These are phyloP conservation scores for Casuarina equisetifolia DNA, from an alignment of 306 rosid species.

Conservation along the genomic window DNA sequence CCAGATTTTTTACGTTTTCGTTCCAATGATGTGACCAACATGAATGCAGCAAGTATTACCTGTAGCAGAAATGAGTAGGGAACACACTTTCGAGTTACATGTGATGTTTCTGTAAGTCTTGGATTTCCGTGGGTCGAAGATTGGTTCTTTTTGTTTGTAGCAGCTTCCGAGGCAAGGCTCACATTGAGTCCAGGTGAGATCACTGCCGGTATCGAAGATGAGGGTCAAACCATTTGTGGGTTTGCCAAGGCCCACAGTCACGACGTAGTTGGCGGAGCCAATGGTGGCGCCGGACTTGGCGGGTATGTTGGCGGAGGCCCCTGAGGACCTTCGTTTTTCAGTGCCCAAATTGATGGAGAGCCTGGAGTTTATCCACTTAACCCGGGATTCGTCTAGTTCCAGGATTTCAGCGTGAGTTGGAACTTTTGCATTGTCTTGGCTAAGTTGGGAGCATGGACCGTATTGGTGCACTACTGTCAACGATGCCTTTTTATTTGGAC, in stretches of 20 bases:
- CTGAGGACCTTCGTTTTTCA: neutral
- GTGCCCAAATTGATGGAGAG: neutral
- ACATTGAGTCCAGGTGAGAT: slow-evolving; percentile 87
- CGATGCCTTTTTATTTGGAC: neutral
- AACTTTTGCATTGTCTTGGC: neutral
- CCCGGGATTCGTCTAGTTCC: slow-evolving; percentile 23
- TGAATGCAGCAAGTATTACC: slow-evolving; percentile 25
- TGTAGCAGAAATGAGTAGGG: slow-evolving; percentile 52
- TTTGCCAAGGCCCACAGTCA: slow-evolving; percentile 62
- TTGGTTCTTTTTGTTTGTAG: slow-evolving; percentile 52
- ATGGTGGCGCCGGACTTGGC: slow-evolving; percentile 51
- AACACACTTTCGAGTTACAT: slow-evolving; percentile 43
- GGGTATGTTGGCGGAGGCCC: slow-evolving; percentile 33
- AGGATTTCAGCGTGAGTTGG: slow-evolving; percentile 15
- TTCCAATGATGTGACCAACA: no score
- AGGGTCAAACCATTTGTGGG: slow-evolving; percentile 57
- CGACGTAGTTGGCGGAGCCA: slow-evolving; percentile 65
- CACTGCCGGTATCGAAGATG: slow-evolving; percentile 67
- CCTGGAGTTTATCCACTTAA: slow-evolving; percentile 6
- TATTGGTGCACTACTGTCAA: slow-evolving; percentile 34
- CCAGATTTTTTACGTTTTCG: no score
- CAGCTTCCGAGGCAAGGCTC: slow-evolving; percentile 53
- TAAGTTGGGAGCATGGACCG: slow-evolving; percentile 35
- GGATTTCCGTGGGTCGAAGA: slow-evolving; percentile 48
- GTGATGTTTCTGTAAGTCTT: slow-evolving; percentile 48